Conservation (phyloP, 495 filamentous ascomycete species). For the Aspergillus avenaceus region DNA sequence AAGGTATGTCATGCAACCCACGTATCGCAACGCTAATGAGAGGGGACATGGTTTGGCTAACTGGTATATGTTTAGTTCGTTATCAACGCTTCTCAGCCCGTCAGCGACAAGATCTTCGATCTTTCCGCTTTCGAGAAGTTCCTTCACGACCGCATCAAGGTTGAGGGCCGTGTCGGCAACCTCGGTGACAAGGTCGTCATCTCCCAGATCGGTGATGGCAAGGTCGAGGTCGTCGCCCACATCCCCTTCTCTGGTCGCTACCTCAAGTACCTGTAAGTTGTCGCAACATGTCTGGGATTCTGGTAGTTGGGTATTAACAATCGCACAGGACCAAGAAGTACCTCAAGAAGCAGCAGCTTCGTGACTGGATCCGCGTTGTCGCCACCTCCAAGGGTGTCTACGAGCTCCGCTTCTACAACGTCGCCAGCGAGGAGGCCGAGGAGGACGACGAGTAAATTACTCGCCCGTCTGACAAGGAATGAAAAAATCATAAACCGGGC, state of each 20-base stretch:
- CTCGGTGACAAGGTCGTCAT: slow-evolving; percentile 91
- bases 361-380: slow-evolving; percentile 99
- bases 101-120: slow-evolving; percentile 99
- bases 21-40: background rate
- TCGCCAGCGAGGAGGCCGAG: slow-evolving; percentile 93
- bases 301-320: background rate
- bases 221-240: slow-evolving; percentile 96
- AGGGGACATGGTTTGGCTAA: slow-evolving; percentile 11
- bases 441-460: slow-evolving; percentile 91
- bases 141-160: slow-evolving; percentile 99
- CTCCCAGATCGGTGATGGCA: slow-evolving; percentile 85
- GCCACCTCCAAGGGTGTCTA: slow-evolving; percentile 95
- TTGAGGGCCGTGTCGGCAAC: slow-evolving; percentile 96
- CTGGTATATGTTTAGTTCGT: slow-evolving; percentile 61
- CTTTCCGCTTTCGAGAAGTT: slow-evolving; percentile 97
- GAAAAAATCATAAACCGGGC: slow-evolving; percentile 6
- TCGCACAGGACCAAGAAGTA: slow-evolving; percentile 93
- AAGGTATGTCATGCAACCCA: slow-evolving; percentile 49
- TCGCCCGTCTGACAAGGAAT: slow-evolving; percentile 1
- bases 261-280: slow-evolving; percentile 95
- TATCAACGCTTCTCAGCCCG: slow-evolving; percentile 98
- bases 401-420: slow-evolving; percentile 99
- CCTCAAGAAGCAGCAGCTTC: slow-evolving; percentile 99
- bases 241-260: slow-evolving; percentile 97
- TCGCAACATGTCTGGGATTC: no score